A percentile compares a stretch with the other conserved stretches of the same genome.
phyloP scores from a whole-genome alignment of 106 monocot genomes.

The Amphibolis antarctica region DNA sequence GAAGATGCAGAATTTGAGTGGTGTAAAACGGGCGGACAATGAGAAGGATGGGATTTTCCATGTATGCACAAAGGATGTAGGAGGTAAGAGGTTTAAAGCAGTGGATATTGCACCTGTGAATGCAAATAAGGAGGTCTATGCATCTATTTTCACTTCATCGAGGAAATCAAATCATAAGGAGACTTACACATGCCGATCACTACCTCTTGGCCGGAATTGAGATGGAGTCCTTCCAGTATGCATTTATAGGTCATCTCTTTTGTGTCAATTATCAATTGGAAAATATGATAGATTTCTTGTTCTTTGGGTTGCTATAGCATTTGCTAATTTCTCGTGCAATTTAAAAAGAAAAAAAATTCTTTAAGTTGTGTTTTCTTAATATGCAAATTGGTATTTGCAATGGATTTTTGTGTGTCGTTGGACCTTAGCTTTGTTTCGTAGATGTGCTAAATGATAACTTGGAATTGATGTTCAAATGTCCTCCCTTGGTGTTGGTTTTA shows the following conservation, averaged over 20 bases:
- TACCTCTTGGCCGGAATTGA: conserved; percentile 91
- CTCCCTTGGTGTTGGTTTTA: no score
- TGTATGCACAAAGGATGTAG: conserved; percentile 26
- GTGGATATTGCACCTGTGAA: conserved; percentile 47
- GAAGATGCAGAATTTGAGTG: conserved; percentile 18
- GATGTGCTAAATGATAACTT: no score
- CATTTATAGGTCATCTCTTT: not conserved
- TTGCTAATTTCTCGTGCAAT: no score
- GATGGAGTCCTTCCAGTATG: not conserved
- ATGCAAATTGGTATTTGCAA: no score
- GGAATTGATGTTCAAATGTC: no score
- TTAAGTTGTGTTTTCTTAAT: no score
- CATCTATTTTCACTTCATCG: conserved; percentile 86
- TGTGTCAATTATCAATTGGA: not conserved
- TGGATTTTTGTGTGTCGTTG: no score
- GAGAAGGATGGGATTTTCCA: conserved; percentile 24
- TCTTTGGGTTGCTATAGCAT: no score
- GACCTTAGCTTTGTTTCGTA: no score
- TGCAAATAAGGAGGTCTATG: conserved; percentile 89
- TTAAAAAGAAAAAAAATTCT: no score
- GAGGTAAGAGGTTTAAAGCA: conserved; percentile 64
- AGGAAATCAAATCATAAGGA: conserved; percentile 68
- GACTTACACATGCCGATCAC: conserved; percentile 72
- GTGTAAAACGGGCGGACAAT: conserved; percentile 18
- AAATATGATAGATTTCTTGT: not conserved